phyloP scores from a whole-genome alignment of 176 grass and related monocot species.

The Carex myosuroides region DNA sequence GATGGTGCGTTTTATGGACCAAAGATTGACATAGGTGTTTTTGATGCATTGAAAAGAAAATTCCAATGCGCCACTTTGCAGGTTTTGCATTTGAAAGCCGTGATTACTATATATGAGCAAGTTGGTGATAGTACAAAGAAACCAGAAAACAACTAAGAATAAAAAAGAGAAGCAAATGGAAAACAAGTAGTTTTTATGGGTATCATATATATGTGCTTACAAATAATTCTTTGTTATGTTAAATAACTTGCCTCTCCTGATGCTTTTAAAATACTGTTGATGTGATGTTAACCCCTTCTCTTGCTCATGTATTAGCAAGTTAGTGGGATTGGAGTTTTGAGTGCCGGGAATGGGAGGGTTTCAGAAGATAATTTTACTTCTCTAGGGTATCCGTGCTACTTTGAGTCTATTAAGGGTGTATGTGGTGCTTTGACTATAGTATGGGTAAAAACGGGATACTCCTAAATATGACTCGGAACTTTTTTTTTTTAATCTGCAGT shows the following conservation, averaged over 20 bases:
- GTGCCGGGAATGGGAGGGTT: background rate
- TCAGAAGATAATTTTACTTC: background rate
- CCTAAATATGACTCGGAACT: conserved; percentile 6
- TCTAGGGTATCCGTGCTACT: background rate
- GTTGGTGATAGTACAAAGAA: background rate
- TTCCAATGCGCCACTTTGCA: conserved; percentile 97
- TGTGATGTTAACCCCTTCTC: background rate
- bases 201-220: background rate
- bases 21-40: conserved; percentile 99
- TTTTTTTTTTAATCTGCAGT: conserved; percentile 46
- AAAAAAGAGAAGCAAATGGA: background rate
- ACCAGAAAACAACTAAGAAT: background rate
- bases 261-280: background rate
- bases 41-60: conserved; percentile 95
- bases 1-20: conserved; percentile 99
- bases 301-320: background rate
- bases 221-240: background rate
- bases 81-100: conserved; percentile 32
- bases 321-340: background rate
- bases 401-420: background rate
- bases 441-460: background rate
- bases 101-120: background rate
- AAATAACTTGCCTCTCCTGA: background rate
- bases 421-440: background rate
- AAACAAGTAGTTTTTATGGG: background rate